Conservation (phyloP, 495 filamentous ascomycete genomes). For the Xylaria nigripes region DNA sequence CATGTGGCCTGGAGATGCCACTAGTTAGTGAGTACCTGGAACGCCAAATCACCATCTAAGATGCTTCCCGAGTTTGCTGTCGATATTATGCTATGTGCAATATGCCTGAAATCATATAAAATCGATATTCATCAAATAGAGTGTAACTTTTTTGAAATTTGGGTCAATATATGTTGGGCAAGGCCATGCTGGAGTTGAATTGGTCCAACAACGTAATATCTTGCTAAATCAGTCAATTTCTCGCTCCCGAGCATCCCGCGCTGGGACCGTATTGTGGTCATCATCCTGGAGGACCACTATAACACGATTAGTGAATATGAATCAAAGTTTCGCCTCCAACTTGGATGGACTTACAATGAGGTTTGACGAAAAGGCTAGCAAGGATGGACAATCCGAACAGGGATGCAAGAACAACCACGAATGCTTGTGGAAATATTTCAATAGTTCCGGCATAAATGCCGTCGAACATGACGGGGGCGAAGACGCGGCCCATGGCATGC, state of each 20-base stretch:
- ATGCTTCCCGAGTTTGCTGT: not conserved
- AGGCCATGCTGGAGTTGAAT: not conserved
- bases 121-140: not conserved
- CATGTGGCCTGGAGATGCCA: too few relatives aligned
- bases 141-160: not conserved
- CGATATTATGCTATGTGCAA: not conserved
- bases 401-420: slow-evolving; percentile 65
- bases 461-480: slow-evolving; percentile 76
- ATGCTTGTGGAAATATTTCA: slow-evolving; percentile 63
- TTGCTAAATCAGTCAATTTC: not conserved
- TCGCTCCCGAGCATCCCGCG: slow-evolving; percentile 7
- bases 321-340: too few relatives aligned
- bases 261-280: slow-evolving; percentile 13
- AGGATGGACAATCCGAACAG: slow-evolving; percentile 60
- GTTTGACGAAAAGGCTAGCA: slow-evolving; percentile 59
- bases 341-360: slow-evolving; percentile 53
- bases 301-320: not conserved
- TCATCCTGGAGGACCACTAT: slow-evolving; percentile 21
- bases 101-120: not conserved
- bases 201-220: not conserved
- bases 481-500: slow-evolving; percentile 70
- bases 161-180: not conserved
- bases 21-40: not conserved
- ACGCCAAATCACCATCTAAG: not conserved
- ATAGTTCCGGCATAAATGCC: slow-evolving; percentile 78